Evolutionary conservation across 2,329 filamentous ascomycete genomes (phyloP).

Genomic region (Cyphellophora attinorum): DNA sequence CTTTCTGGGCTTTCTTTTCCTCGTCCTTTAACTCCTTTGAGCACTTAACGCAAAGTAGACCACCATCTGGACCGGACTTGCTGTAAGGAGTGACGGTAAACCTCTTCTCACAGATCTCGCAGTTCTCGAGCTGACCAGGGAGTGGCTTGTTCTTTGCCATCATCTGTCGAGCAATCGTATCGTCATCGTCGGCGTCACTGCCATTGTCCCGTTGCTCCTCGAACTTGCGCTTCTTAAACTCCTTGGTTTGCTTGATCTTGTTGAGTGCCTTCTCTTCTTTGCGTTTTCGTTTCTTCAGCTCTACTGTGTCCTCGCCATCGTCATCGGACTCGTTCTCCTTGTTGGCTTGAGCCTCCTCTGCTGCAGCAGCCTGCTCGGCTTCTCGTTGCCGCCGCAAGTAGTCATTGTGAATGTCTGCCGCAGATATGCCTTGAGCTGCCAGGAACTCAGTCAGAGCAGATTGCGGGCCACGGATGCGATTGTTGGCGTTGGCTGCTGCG

Average conservation of each 20-base stretch:
- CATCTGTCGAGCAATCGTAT: conserved; percentile 39
- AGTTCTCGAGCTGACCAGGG: conserved; percentile 85
- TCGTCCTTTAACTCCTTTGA: conserved; percentile 64
- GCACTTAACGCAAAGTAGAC: conserved; percentile 75
- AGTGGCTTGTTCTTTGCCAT: conserved; percentile 48
- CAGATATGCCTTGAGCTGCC: conserved; percentile 59
- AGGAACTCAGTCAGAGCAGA: conserved; percentile 61
- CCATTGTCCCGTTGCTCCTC: conserved; percentile 28
- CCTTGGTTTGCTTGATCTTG: conserved; percentile 42
- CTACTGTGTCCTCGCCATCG: conserved; percentile 28
- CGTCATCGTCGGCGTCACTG: conserved; percentile 22
- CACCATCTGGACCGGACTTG: conserved; percentile 69
- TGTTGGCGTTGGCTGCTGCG: conserved; percentile 20
- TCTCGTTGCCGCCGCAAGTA: conserved; percentile 45
- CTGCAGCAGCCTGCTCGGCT: conserved; percentile 29
- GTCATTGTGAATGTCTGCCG: conserved; percentile 51
- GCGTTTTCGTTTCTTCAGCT: conserved; percentile 48
- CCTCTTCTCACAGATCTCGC: conserved; percentile 71
- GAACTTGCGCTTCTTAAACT: conserved; percentile 36
- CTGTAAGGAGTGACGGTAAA: conserved; percentile 92
- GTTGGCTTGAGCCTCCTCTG: conserved; percentile 25
- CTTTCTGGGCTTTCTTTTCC: conserved; percentile 51
- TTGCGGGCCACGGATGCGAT: conserved; percentile 49
- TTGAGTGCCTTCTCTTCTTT: conserved; percentile 36
- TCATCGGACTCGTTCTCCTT: conserved; percentile 32